These are phyloP conservation scores for Chlorophyllum brunneum DNA, from an alignment of 768 basidiomycete species.

Conservation along the genomic window DNA sequence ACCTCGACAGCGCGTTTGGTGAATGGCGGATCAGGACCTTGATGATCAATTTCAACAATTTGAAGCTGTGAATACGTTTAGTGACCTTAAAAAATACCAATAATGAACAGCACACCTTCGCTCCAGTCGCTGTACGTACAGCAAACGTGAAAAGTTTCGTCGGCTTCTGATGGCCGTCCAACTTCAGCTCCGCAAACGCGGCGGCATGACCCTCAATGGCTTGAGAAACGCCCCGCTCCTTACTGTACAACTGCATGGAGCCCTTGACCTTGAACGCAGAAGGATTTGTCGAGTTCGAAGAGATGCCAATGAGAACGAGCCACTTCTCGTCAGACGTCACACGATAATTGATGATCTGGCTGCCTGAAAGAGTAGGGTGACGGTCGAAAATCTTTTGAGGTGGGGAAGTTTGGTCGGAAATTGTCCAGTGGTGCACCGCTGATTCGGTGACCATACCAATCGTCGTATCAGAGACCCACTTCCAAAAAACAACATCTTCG, in stretches of 20 bases:
- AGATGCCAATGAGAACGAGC: conserved; percentile 95
- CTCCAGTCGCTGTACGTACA: conserved; percentile 93
- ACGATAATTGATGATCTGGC: conserved; percentile 99
- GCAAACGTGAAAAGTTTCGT: conserved; percentile 96
- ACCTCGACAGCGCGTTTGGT: conserved; percentile 98
- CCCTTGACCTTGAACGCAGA: conserved; percentile 99
- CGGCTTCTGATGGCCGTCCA: conserved; percentile 79
- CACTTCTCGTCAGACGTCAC: conserved; percentile 92
- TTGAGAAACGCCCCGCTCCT: conserved; percentile 90
- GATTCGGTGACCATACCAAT: conserved; percentile 96
- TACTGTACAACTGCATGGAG: conserved; percentile 94
- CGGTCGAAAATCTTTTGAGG: conserved; percentile 96
- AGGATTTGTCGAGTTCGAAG: conserved; percentile 87
- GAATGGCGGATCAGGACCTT: conserved; percentile 88
- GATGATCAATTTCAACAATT: conserved; percentile 97
- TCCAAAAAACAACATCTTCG: conserved; percentile 98
- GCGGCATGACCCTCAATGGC: conserved; percentile 99
- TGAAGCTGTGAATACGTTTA: conserved; percentile 63
- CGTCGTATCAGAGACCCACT: conserved; percentile 90
- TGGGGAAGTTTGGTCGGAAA: conserved; percentile 66
- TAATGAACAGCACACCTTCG: conserved; percentile 64
- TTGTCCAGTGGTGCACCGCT: conserved; percentile 90
- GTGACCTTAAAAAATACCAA: conserved; percentile 6
- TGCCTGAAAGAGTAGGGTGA: conserved; percentile 87
- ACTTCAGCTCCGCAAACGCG: conserved; percentile 87